Evolutionary conservation across 2,329 filamentous ascomycete genomes (phyloP).

Genomic region (Scedosporium aurantiacum): DNA sequence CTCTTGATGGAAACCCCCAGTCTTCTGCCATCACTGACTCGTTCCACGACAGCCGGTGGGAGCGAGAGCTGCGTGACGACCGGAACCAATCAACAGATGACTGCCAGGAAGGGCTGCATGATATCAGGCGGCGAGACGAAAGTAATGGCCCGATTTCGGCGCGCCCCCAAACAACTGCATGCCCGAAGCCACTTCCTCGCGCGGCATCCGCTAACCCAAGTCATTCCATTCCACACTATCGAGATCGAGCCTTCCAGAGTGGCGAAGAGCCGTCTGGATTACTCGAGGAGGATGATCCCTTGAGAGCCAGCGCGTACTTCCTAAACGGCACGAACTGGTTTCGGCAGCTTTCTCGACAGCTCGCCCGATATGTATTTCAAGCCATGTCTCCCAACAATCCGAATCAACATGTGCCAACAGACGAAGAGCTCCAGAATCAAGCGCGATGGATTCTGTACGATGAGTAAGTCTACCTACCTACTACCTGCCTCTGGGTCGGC

Average conservation of each 20-base stretch:
- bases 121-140: constrained; percentile 46
- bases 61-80: constrained; percentile 44
- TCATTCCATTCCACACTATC: no score
- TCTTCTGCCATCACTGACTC: constrained; percentile 44
- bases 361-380: constrained; percentile 39
- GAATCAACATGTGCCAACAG: constrained; percentile 44
- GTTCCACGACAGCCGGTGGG: constrained; percentile 45
- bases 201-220: no score
- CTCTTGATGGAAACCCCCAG: constrained; percentile 45
- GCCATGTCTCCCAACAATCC: constrained; percentile 50
- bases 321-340: constrained; percentile 52
- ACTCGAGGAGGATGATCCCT: no score
- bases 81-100: constrained; percentile 17
- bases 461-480: constrained; percentile 31
- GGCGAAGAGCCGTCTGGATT: no score
- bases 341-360: constrained; percentile 39
- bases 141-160: constrained; percentile 9
- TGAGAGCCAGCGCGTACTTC: constrained; percentile 25
- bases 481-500: neutral
- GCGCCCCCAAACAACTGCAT: neutral
- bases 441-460: constrained; percentile 53
- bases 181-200: no score
- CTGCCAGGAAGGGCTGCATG: constrained; percentile 42
- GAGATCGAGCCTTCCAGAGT: no score
- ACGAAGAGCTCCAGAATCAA: constrained; percentile 52